phyloP scores from a whole-genome alignment of 108 stramenopile genomes.

The Pseudonitzschia multistriata region DNA sequence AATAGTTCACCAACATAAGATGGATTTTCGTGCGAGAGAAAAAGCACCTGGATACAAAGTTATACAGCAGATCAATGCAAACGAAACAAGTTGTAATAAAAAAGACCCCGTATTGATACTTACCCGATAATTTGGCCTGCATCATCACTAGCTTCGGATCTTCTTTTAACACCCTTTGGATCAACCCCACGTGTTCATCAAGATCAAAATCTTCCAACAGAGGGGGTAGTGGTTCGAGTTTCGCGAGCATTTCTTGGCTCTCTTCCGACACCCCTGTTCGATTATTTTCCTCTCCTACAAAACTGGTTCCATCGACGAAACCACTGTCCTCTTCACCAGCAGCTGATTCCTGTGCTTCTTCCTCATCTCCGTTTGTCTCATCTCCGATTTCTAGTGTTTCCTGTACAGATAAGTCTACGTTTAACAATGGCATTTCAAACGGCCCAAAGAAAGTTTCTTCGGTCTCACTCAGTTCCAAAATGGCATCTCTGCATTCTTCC shows the following conservation, averaged over 20 bases:
- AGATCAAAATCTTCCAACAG: slow-evolving; percentile 75
- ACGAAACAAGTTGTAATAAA: neutral
- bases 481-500: slow-evolving; percentile 85
- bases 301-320: slow-evolving; percentile 16
- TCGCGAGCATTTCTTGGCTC: slow-evolving; percentile 58
- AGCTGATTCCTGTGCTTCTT: slow-evolving; percentile 28
- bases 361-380: slow-evolving; percentile 38
- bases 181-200: slow-evolving; percentile 83
- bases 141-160: slow-evolving; percentile 64
- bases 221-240: slow-evolving; percentile 72
- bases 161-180: slow-evolving; percentile 64
- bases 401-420: slow-evolving; percentile 35
- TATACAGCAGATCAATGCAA: neutral
- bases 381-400: slow-evolving; percentile 23
- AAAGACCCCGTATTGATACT: slow-evolving; percentile 5
- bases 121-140: slow-evolving; percentile 62
- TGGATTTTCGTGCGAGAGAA: neutral
- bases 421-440: slow-evolving; percentile 55
- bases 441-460: slow-evolving; percentile 80
- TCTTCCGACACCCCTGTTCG: slow-evolving; percentile 36
- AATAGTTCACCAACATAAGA: neutral
- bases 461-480: slow-evolving; percentile 57
- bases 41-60: neutral
- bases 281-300: slow-evolving; percentile 2
- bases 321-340: slow-evolving; percentile 23